These are phyloP conservation scores for Cyberlindnera sargentensis DNA, from an alignment of 805 yeast species.

Conservation along the genomic window DNA sequence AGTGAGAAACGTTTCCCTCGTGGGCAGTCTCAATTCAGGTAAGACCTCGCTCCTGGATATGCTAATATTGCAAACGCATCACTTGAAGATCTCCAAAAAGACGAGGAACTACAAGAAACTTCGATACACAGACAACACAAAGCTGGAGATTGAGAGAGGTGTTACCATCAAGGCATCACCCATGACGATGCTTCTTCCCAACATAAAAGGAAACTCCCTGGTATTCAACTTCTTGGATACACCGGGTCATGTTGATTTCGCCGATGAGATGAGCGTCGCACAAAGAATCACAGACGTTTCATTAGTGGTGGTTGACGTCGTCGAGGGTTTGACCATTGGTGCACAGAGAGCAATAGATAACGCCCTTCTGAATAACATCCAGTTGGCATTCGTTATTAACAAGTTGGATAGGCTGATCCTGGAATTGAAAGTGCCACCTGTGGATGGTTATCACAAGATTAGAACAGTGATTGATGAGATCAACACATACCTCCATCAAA, in stretches of 20 bases:
- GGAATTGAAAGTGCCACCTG: slow-evolving; percentile 70
- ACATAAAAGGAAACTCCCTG: slow-evolving; percentile 45
- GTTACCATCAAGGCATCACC: slow-evolving; percentile 59
- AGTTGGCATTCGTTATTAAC: slow-evolving; percentile 59
- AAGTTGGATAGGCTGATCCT: slow-evolving; percentile 81
- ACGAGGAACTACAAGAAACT: slow-evolving; percentile 46
- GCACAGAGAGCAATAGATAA: slow-evolving; percentile 46
- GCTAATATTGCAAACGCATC: slow-evolving; percentile 62
- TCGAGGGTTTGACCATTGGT: slow-evolving; percentile 71
- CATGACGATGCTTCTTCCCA: slow-evolving; percentile 51
- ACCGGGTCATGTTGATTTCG: slow-evolving; percentile 88
- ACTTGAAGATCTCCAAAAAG: slow-evolving; percentile 46
- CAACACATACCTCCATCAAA: slow-evolving; percentile 42
- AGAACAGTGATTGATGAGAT: slow-evolving; percentile 52
- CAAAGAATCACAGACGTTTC: slow-evolving; percentile 57
- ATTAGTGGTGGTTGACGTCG: slow-evolving; percentile 68
- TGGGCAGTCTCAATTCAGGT: slow-evolving; percentile 82
- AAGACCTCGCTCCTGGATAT: slow-evolving; percentile 74
- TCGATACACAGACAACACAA: slow-evolving; percentile 67
- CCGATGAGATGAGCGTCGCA: slow-evolving; percentile 62
- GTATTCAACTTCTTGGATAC: slow-evolving; percentile 68
- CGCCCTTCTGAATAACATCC: slow-evolving; percentile 42
- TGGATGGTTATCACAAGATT: slow-evolving; percentile 66
- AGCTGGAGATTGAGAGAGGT: slow-evolving; percentile 64
- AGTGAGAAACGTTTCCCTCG: slow-evolving; percentile 65